Percentiles rank a stretch among this genome's conserved stretches.
Evolutionary conservation across 2,329 filamentous ascomycete species (phyloP).

Genomic region (Ophiocordyceps unilateralis): DNA sequence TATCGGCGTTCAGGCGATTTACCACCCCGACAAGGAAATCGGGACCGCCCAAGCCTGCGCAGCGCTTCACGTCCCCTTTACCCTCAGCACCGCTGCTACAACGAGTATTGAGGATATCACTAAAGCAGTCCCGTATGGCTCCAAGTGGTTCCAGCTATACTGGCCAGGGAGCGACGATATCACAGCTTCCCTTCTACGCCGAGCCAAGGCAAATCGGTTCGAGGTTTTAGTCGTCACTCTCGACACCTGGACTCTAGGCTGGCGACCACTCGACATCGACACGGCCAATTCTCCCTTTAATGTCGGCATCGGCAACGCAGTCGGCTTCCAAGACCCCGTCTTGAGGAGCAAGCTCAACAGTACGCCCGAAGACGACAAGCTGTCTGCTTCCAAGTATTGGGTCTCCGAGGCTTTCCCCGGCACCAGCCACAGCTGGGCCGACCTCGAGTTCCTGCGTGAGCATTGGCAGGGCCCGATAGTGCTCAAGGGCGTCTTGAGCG

Average conservation of each 20-base stretch:
- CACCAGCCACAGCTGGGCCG: constrained; percentile 36
- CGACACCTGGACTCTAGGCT: constrained; percentile 52
- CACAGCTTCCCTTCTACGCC: constrained; percentile 42
- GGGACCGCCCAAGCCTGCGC: constrained; percentile 46
- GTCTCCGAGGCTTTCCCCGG: constrained; percentile 29
- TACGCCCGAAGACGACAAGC: constrained; percentile 27
- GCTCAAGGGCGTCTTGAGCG: constrained; percentile 22
- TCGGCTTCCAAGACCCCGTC: constrained; percentile 50
- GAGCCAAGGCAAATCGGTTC: constrained; percentile 45
- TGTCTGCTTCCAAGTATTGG: constrained; percentile 35
- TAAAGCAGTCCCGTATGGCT: constrained; percentile 34
- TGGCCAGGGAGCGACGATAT: constrained; percentile 52
- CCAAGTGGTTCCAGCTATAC: constrained; percentile 60
- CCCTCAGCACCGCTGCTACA: constrained; percentile 46
- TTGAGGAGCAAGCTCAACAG: constrained; percentile 22
- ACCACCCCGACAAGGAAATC: constrained; percentile 47
- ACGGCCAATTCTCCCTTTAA: constrained; percentile 8
- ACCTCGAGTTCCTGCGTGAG: constrained; percentile 38
- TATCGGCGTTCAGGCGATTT: constrained; percentile 50
- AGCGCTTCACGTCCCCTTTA: constrained; percentile 45
- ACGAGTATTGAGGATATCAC: constrained; percentile 51
- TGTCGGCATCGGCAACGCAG: constrained; percentile 42
- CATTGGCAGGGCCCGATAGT: constrained; percentile 39
- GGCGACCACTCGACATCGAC: constrained; percentile 53
- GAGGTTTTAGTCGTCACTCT: constrained; percentile 53